These are phyloP conservation scores for Cladosporium oxysporum DNA, from an alignment of 2,329 filamentous ascomycete genomes.

Conservation along the genomic window DNA sequence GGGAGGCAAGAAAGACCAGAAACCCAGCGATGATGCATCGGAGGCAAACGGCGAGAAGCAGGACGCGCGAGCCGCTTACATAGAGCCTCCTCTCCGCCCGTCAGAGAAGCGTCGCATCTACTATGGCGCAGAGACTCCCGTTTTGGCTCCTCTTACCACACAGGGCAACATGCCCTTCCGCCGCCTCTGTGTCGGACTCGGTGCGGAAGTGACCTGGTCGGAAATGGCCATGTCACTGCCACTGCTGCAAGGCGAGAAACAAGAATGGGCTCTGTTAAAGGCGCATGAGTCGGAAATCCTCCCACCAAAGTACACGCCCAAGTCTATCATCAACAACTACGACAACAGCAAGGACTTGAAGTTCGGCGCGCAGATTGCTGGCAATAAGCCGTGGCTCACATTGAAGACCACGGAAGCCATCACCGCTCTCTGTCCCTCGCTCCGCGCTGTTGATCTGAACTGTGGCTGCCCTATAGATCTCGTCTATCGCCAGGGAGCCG, in stretches of 20 bases:
- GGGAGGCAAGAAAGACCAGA: slow-evolving; percentile 31
- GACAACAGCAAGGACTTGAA: slow-evolving; percentile 80
- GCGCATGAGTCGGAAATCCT: slow-evolving; percentile 80
- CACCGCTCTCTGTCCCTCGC: slow-evolving; percentile 72
- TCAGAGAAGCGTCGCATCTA: slow-evolving; percentile 94
- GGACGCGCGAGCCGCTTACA: slow-evolving; percentile 76
- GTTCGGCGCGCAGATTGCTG: slow-evolving; percentile 91
- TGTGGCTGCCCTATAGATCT: slow-evolving; percentile 97
- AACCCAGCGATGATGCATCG: slow-evolving; percentile 23
- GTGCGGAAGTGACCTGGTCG: slow-evolving; percentile 91
- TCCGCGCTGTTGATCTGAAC: slow-evolving; percentile 92
- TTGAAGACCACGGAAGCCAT: slow-evolving; percentile 85
- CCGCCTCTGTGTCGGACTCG: slow-evolving; percentile 82
- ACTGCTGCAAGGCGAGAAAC: slow-evolving; percentile 82
- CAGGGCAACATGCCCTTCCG: slow-evolving; percentile 96
- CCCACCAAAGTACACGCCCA: slow-evolving; percentile 67
- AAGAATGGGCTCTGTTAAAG: slow-evolving; percentile 94
- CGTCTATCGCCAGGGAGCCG: slow-evolving; percentile 82
- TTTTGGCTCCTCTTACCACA: slow-evolving; percentile 91
- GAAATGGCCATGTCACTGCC: slow-evolving; percentile 97
- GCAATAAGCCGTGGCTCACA: slow-evolving; percentile 87
- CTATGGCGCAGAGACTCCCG: slow-evolving; percentile 89
- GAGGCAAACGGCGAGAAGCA: slow-evolving; percentile 44
- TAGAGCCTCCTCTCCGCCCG: slow-evolving; percentile 82
- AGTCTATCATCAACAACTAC: slow-evolving; percentile 69